Evolutionary conservation across 192 early-diverging fungal genomes (phyloP), one percentile per base, ranked within the genome.

Genomic region (Podila epigama): DNA sequence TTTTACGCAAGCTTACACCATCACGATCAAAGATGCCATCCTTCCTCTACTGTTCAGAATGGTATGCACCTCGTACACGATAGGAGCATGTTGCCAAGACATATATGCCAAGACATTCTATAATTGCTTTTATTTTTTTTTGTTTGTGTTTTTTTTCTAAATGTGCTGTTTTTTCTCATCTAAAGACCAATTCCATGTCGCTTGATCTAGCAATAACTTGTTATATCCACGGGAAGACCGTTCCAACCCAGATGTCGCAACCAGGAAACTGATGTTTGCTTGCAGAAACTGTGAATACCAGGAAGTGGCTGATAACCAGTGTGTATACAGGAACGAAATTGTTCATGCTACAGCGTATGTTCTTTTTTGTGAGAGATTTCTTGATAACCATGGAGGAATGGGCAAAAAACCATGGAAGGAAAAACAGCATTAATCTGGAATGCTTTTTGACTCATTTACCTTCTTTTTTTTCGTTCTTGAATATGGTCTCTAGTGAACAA

Each of bases 201-300:
- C 16, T 4, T 66, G 63, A 39, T 28, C 42, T 51, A 89, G 93
- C 86, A 90, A 89, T 83, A 94, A 94, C 61, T 81, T 94, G 79
- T 83, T 94, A 63, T 93, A 94, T 69, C 93, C 93, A 54, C 83
- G 87, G 71, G 92, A 93, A 72, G 87, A 94, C 62, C 75, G 82
- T 31, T 65, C 60, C 7, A 78, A 54, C 40, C 85, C 83, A 18
- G 66, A 77, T 48, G 60, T 68, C 4, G 40, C 37, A 3, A 61
- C 33, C 37, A 63, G 66, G 60, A 67, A 60, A 39, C 79, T 94
- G 29, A 79, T 89, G 69, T 91, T 86, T 70, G 91, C 91, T 16
- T 94, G 93, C 77, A 87, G 92, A 60, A 92, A 92, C 75, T 94
- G 93, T 73, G 84, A 89, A 27, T 87, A 87, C 60, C 79, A 89